Evolutionary conservation across 2,329 filamentous ascomycete genomes (phyloP).

Genomic region (Sphaerulina populicola): DNA sequence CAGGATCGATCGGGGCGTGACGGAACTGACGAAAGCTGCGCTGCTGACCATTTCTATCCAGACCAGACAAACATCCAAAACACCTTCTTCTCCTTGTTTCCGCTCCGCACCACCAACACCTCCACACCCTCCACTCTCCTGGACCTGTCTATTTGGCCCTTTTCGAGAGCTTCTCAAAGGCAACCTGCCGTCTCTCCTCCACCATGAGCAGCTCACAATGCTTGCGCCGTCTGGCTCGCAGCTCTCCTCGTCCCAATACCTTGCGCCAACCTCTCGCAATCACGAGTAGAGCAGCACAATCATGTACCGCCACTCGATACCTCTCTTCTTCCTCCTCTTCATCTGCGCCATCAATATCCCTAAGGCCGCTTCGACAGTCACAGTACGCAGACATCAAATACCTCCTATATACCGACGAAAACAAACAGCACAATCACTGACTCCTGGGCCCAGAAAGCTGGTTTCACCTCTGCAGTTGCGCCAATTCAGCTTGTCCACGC

Average conservation of each 20-base stretch:
- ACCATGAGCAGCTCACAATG: conserved; percentile 35
- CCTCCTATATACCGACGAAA: not conserved
- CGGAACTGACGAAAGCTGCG: not conserved
- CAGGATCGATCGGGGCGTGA: too few relatives aligned
- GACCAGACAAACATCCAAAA: not conserved
- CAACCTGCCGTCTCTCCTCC: conserved; percentile 23
- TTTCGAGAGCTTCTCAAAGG: conserved; percentile 24
- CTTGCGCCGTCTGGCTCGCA: conserved; percentile 31
- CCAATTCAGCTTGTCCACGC: conserved; percentile 28
- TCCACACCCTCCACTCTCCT: conserved; percentile 6
- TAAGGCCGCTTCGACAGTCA: conserved; percentile 16
- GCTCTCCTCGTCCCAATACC: conserved; percentile 23
- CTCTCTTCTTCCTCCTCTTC: conserved; percentile 19
- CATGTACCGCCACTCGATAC: conserved; percentile 19
- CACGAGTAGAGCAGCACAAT: conserved; percentile 23
- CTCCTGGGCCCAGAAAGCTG: conserved; percentile 24
- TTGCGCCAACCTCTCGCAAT: conserved; percentile 25
- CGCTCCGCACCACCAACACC: not conserved
- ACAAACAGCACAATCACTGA: conserved; percentile 18
- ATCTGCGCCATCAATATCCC: conserved; percentile 13
- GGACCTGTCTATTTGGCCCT: conserved; percentile 3
- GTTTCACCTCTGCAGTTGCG: conserved; percentile 25
- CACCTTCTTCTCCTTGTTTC: not conserved
- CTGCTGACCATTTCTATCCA: not conserved
- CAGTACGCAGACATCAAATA: conserved; percentile 14